phyloP scores from a whole-genome alignment of 73 alveolate genomes.

The Paraurostyla sp. region DNA sequence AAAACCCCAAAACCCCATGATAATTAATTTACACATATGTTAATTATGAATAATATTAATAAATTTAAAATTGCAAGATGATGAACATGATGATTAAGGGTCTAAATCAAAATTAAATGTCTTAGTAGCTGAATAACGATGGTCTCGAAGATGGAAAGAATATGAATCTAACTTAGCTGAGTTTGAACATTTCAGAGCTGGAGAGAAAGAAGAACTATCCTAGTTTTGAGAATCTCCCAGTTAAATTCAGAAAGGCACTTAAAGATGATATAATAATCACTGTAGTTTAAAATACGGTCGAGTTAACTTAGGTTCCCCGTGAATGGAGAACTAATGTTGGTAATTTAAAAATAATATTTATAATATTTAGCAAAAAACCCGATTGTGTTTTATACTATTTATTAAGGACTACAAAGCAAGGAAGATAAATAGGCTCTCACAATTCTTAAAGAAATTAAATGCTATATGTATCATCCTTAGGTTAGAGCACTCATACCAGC shows the following conservation, averaged over 20 bases:
- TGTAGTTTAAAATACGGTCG: slow-evolving; percentile 28
- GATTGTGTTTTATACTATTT: slow-evolving; percentile 3
- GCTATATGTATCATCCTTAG: slow-evolving; percentile 45
- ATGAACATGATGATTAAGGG: too few species aligned
- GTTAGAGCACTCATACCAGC: slow-evolving; percentile 35
- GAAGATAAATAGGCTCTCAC: background rate
- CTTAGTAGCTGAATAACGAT: too few species aligned
- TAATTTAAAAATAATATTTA: background rate
- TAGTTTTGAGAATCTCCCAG: slow-evolving; percentile 44
- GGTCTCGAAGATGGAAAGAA: too few species aligned
- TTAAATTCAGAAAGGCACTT: slow-evolving; percentile 37
- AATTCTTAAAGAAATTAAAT: background rate
- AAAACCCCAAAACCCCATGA: too few species aligned
- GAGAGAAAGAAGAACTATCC: slow-evolving; percentile 15
- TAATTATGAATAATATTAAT: too few species aligned
- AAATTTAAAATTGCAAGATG: too few species aligned
- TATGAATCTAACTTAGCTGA: too few species aligned
- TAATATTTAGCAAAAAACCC: background rate
- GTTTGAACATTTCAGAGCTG: too few species aligned
- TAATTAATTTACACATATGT: too few species aligned
- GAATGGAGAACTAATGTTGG: slow-evolving; percentile 26
- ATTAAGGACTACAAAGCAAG: background rate
- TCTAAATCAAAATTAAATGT: too few species aligned
- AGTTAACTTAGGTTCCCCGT: background rate
- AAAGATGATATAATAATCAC: slow-evolving; percentile 47